A percentile compares a stretch with the other conserved stretches of the same genome.
Evolutionary conservation across 2,329 filamentous ascomycete genomes (phyloP).

Genomic region (Cladobotryum protrusum): DNA sequence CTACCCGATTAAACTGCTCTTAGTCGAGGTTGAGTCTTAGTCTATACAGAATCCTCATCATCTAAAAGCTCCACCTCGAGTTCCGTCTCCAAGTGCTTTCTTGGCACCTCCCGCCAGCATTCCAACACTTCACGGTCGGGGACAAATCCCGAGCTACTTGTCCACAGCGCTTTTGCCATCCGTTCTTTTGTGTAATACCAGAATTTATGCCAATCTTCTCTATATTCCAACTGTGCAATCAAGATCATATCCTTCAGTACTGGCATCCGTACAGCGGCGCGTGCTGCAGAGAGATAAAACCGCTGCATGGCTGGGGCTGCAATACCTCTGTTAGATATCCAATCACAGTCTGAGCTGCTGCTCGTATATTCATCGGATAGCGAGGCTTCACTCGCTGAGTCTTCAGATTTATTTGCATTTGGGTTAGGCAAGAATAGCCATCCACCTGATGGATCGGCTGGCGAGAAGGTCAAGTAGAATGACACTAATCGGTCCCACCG

Average conservation of each 20-base stretch:
- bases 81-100: background rate
- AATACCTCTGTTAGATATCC: background rate
- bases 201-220: background rate
- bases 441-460: background rate
- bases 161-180: background rate
- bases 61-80: background rate
- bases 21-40: background rate
- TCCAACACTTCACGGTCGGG: background rate
- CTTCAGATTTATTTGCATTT: background rate
- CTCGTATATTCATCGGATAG: too few relatives aligned
- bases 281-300: background rate
- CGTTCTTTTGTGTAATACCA: background rate
- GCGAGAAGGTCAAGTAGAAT: background rate
- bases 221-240: background rate
- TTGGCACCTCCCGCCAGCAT: background rate
- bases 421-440: background rate
- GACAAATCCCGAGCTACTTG: background rate
- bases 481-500: background rate
- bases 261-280: constrained; percentile 1
- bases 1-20: background rate
- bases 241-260: background rate
- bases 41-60: background rate
- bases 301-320: background rate
- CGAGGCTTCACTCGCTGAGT: too few relatives aligned
- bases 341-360: background rate